Base-by-base conservation (phyloP, 2,329 filamentous ascomycete species). In the Fusarium sp. region DNA sequence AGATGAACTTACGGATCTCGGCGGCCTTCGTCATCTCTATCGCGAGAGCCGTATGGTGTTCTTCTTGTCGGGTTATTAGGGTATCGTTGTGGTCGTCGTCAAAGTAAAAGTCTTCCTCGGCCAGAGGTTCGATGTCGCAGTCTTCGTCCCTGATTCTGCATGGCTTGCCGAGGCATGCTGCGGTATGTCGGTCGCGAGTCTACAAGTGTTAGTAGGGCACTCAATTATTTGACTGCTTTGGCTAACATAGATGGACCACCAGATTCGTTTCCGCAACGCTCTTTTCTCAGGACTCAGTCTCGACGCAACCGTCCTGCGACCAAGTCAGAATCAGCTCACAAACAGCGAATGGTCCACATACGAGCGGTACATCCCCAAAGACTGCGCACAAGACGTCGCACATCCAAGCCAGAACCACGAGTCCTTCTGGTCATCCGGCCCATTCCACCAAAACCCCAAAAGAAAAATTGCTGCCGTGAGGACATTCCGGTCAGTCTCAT, bases 211-310 rank as follows among this genome's bases (percentile, higher is more conserved):
- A 70, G 39, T 1, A 33, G 0, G 1, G 0, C 1, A 1, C 6
- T 8, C 6, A 2, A 0, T 0, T 3, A 1, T 3, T 4, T 1
- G 13, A 3, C 12, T 9, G 10, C 2, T n/a, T 4, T 6, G 4
- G 38, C 55, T 36, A 26, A 76, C 74, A 6, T 76, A 76, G 1
- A 76, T 71, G 3, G 74, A 75, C 74, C 74, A 75, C 74, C 74
- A 76, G 4, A 76, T 73, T 0, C 74, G 58, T 20, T 71, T 76
- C 5, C 74, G 63, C 1, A 76, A 2, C 0, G 74, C 63, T 3
- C 42, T 66, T 15, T 58, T 54, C 17, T 63, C 47, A 0, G 47
- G 63, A 1, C 48, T 73, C 4, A 75, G 5, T 4, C 58, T 59
- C 0, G 48, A 60, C 0, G 47, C 47, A 2, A 62, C 41, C 2